Evolutionary conservation across 176 grass and related monocot species (phyloP).

Genomic region (Oryza australiensis): DNA sequence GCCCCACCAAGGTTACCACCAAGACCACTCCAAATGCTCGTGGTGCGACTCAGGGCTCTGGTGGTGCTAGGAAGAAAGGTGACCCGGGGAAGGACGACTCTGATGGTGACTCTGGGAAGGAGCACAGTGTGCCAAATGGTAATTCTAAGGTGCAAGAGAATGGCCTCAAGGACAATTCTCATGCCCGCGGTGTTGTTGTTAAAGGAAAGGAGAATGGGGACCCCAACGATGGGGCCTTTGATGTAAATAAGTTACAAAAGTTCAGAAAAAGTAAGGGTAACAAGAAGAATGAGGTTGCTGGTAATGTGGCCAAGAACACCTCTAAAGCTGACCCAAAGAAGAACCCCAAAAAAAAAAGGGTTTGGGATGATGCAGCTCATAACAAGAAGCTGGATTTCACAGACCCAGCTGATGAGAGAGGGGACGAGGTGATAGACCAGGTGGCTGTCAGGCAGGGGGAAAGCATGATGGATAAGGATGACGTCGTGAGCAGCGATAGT

Average conservation of each 20-base stretch:
- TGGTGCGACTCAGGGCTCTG: not conserved
- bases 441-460: conserved; percentile 50
- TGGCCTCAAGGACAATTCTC: conserved; percentile 20
- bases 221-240: conserved; percentile 74
- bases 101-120: conserved; percentile 48
- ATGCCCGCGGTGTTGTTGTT: conserved; percentile 22
- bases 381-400: conserved; percentile 84
- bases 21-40: conserved; percentile 1
- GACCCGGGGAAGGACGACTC: conserved; percentile 54
- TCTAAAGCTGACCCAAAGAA: conserved; percentile 55
- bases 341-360: conserved; percentile 62
- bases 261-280: conserved; percentile 40
- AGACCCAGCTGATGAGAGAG: conserved; percentile 72
- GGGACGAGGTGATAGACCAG: conserved; percentile 49
- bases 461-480: conserved; percentile 99
- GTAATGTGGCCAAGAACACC: conserved; percentile 34
- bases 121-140: conserved; percentile 37
- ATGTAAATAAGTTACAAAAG: conserved; percentile 85
- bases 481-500: conserved; percentile 66
- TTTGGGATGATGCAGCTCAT: conserved; percentile 71
- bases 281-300: conserved; percentile 31
- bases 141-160: conserved; percentile 39
- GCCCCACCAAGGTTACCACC: not conserved
- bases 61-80: conserved; percentile 18
- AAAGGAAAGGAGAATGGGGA: conserved; percentile 77